Evolutionary conservation across 495 filamentous ascomycete species (phyloP).

Genomic region (Antarctomyces pellizariae): DNA sequence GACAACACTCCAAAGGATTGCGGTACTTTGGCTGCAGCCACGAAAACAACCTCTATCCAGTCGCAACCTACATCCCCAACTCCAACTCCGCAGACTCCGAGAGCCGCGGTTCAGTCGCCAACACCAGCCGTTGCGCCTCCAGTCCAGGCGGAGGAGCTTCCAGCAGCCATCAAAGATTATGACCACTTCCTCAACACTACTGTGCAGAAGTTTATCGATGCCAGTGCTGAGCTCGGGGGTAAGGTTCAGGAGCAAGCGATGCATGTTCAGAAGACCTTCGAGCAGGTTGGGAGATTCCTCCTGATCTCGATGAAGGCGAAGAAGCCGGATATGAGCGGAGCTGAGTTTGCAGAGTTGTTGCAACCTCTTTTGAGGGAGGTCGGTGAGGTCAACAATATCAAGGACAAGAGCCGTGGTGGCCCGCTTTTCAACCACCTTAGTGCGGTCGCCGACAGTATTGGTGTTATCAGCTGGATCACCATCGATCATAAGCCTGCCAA

Average conservation of each 20-base stretch:
- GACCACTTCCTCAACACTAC: slow-evolving; percentile 54
- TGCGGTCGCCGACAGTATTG: slow-evolving; percentile 73
- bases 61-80: slow-evolving; percentile 14
- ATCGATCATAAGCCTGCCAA: slow-evolving; percentile 58
- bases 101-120: slow-evolving; percentile 12
- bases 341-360: slow-evolving; percentile 41
- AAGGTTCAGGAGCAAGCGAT: slow-evolving; percentile 58
- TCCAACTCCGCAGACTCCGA: slow-evolving; percentile 16
- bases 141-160: slow-evolving; percentile 34
- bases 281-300: slow-evolving; percentile 67
- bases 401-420: slow-evolving; percentile 50
- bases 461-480: slow-evolving; percentile 64
- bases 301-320: slow-evolving; percentile 74
- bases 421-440: slow-evolving; percentile 55
- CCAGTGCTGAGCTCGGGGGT: slow-evolving; percentile 55
- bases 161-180: slow-evolving; percentile 62
- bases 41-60: slow-evolving; percentile 11
- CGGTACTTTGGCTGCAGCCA: slow-evolving; percentile 17
- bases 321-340: slow-evolving; percentile 55
- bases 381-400: slow-evolving; percentile 52
- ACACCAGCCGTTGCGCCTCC: slow-evolving; percentile 18
- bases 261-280: slow-evolving; percentile 22
- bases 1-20: slow-evolving; percentile 27
- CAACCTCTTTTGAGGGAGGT: slow-evolving; percentile 48
- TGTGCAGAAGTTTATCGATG: slow-evolving; percentile 52